Conservation (phyloP, 768 basidiomycete genomes). For the Mycena epipterygia region DNA sequence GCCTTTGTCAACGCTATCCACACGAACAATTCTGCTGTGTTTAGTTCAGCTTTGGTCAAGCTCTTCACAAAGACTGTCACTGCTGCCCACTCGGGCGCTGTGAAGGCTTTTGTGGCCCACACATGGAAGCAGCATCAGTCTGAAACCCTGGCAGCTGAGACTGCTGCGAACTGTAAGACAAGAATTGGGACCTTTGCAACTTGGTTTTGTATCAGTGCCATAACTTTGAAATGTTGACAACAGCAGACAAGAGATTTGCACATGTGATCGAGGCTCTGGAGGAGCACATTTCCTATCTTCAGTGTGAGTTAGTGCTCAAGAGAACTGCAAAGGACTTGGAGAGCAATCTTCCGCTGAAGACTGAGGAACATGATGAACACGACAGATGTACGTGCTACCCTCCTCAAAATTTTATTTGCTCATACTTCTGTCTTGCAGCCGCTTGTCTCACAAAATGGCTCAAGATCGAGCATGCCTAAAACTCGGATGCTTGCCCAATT, state of each 20-base stretch:
- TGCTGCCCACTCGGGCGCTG: slow-evolving; percentile 9
- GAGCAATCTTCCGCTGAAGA: slow-evolving; percentile 13
- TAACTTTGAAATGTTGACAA: slow-evolving; percentile 14
- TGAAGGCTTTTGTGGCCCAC: slow-evolving; percentile 14
- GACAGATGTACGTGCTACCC: slow-evolving; percentile 16
- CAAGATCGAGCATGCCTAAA: slow-evolving; percentile 15
- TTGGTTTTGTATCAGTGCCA: slow-evolving; percentile 12
- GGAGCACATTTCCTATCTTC: slow-evolving; percentile 21
- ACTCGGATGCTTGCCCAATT: slow-evolving; percentile 15
- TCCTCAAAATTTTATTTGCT: slow-evolving; percentile 22
- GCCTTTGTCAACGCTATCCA: slow-evolving; percentile 7
- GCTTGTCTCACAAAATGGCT: slow-evolving; percentile 19
- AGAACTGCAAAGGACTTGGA: slow-evolving; percentile 21
- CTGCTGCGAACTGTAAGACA: slow-evolving; percentile 18
- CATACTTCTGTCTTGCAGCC: slow-evolving; percentile 19
- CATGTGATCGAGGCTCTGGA: slow-evolving; percentile 13
- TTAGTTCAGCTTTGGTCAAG: slow-evolving; percentile 6
- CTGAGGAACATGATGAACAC: slow-evolving; percentile 22
- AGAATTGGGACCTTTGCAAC: slow-evolving; percentile 20
- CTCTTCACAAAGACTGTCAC: slow-evolving; percentile 8
- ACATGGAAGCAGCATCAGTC: slow-evolving; percentile 12
- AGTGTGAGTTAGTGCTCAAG: slow-evolving; percentile 13
- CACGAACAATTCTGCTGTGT: slow-evolving; percentile 6
- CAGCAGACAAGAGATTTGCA: slow-evolving; percentile 19
- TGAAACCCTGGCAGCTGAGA: slow-evolving; percentile 21